These are phyloP conservation scores for Phialophora expanda DNA, from an alignment of 2,329 filamentous ascomycete species.

Conservation along the genomic window DNA sequence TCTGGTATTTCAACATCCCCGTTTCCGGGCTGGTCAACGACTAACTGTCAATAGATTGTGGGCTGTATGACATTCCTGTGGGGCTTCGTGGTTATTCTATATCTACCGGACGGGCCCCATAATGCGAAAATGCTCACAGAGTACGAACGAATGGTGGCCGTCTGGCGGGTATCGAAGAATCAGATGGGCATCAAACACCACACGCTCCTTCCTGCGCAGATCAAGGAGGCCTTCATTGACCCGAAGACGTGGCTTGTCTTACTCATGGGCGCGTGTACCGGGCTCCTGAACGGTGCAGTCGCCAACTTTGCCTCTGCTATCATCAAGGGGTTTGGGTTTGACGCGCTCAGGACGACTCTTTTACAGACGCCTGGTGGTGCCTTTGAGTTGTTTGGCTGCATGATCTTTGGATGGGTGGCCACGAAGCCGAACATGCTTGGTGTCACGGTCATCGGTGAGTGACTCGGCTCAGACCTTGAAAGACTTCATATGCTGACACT, in stretches of 20 bases:
- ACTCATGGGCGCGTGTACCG: conserved; percentile 51
- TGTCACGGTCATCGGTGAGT: conserved; percentile 29
- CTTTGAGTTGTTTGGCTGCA: conserved; percentile 41
- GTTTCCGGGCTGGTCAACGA: not conserved
- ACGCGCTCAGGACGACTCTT: conserved; percentile 45
- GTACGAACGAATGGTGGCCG: conserved; percentile 48
- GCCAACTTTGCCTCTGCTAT: conserved; percentile 55
- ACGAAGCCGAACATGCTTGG: conserved; percentile 33
- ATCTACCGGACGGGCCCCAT: conserved; percentile 48
- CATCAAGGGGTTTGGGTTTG: conserved; percentile 53
- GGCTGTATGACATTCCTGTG: conserved; percentile 54
- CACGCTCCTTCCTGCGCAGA: conserved; percentile 45
- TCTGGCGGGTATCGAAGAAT: conserved; percentile 50
- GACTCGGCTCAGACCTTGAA: not conserved
- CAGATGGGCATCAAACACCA: conserved; percentile 50
- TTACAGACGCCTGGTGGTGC: conserved; percentile 47
- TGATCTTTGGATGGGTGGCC: conserved; percentile 29
- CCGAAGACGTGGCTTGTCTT: conserved; percentile 48
- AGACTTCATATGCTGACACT: conserved; percentile 11
- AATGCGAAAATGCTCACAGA: conserved; percentile 49
- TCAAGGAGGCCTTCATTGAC: conserved; percentile 50
- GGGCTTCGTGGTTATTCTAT: conserved; percentile 43
- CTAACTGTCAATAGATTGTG: conserved; percentile 41
- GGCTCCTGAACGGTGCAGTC: conserved; percentile 58
- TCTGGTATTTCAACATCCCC: conserved; percentile 35